Percentiles rank a stretch among this genome's conserved stretches.
These are phyloP conservation scores for Porpolomopsis calyptriformis DNA, from an alignment of 768 basidiomycete species.

Conservation along the genomic window DNA sequence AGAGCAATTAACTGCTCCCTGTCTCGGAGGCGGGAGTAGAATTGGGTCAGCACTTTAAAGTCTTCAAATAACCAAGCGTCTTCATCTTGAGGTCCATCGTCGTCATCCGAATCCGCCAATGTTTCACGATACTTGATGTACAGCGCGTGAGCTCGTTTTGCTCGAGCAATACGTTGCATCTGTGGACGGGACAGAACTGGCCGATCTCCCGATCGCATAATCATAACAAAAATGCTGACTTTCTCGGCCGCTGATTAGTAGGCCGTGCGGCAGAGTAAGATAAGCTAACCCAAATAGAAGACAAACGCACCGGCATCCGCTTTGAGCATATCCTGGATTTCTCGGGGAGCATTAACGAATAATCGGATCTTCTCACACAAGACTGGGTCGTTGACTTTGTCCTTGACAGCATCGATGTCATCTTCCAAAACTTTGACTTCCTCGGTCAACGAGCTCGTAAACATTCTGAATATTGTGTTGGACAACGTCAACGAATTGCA, in stretches of 20 bases:
- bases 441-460: slow-evolving; percentile 83
- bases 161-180: slow-evolving; percentile 68
- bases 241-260: slow-evolving; percentile 46
- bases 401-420: slow-evolving; percentile 78
- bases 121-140: slow-evolving; percentile 55
- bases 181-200: slow-evolving; percentile 69
- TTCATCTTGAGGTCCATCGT: slow-evolving; percentile 87
- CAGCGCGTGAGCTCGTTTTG: slow-evolving; percentile 66
- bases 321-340: slow-evolving; percentile 78
- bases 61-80: slow-evolving; percentile 98
- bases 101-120: slow-evolving; percentile 78
- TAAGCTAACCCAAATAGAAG: not conserved
- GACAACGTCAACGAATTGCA: not conserved
- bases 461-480: slow-evolving; percentile 57
- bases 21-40: slow-evolving; percentile 75
- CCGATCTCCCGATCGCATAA: slow-evolving; percentile 69
- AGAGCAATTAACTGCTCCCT: slow-evolving; percentile 86
- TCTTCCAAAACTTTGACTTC: slow-evolving; percentile 78
- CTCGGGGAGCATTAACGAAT: slow-evolving; percentile 79
- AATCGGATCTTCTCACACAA: slow-evolving; percentile 81
- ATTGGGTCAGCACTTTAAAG: slow-evolving; percentile 62
- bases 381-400: slow-evolving; percentile 80
- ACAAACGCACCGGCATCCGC: slow-evolving; percentile 60
- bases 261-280: too few relatives aligned
- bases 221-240: slow-evolving; percentile 65